Evolutionary conservation across 805 yeast genomes (phyloP).

Genomic region (Kodamaea jinghongensis): DNA sequence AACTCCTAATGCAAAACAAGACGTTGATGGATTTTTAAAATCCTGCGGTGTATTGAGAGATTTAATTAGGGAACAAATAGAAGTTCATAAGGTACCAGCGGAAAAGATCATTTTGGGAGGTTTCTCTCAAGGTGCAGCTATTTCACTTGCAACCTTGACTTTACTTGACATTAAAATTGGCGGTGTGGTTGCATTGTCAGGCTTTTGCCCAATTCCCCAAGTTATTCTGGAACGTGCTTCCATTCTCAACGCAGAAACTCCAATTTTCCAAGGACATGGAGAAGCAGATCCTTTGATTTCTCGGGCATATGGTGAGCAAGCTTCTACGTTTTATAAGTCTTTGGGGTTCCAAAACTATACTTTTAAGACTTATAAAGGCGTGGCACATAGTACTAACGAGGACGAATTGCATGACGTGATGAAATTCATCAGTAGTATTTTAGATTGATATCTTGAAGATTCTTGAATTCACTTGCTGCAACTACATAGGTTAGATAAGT

Average conservation of each 20-base stretch:
- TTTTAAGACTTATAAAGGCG: conserved; percentile 57
- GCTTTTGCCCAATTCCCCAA: conserved; percentile 52
- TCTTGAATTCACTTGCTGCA: no score
- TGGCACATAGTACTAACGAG: conserved; percentile 66
- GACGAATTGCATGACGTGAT: conserved; percentile 61
- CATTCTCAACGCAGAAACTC: conserved; percentile 56
- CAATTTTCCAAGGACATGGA: conserved; percentile 89
- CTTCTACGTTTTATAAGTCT: conserved; percentile 45
- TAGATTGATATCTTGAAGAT: no score
- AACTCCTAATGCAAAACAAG: conserved; percentile 45
- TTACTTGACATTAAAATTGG: conserved; percentile 62
- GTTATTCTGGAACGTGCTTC: conserved; percentile 17
- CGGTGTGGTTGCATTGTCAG: conserved; percentile 76
- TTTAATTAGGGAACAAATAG: conserved; percentile 52
- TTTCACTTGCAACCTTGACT: conserved; percentile 62
- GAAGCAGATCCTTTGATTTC: conserved; percentile 66
- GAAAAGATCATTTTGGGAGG: conserved; percentile 88
- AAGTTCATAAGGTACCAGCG: conserved; percentile 49
- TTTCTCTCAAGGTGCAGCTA: conserved; percentile 90
- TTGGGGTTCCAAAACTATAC: conserved; percentile 41
- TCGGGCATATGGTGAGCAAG: conserved; percentile 34
- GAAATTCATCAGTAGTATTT: conserved; percentile 27
- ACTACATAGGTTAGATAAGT: no score
- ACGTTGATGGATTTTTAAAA: conserved; percentile 51
- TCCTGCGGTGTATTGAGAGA: conserved; percentile 45